Conservation (phyloP, 352 stramenopile species). For the Plasmopara halstedii region DNA sequence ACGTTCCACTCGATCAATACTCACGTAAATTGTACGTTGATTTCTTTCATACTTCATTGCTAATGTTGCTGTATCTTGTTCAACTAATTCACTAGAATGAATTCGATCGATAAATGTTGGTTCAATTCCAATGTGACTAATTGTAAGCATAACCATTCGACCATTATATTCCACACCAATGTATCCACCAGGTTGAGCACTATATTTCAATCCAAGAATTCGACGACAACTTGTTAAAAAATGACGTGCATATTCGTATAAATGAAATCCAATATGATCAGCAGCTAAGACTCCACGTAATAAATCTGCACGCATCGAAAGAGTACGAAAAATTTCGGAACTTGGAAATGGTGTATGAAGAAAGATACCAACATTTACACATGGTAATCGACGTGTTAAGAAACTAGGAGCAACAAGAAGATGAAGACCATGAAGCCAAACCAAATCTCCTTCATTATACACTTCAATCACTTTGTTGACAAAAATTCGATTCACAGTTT, state of each 20-base stretch:
- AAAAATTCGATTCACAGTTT: constrained; percentile 96
- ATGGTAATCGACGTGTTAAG: constrained; percentile 86
- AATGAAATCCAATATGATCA: constrained; percentile 97
- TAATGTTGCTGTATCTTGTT: constrained; percentile 35
- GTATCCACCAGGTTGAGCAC: constrained; percentile 86
- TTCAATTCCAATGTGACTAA: constrained; percentile 97
- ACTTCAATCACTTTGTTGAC: constrained; percentile 90
- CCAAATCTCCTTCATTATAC: constrained; percentile 87
- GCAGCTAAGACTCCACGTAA: constrained; percentile 94
- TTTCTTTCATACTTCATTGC: constrained; percentile 43
- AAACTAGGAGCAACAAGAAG: constrained; percentile 98
- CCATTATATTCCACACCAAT: constrained; percentile 96
- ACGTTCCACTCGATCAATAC: constrained; percentile 93
- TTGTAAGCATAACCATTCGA: constrained; percentile 94
- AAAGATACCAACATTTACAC: constrained; percentile 96
- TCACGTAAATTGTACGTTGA: constrained; percentile 84
- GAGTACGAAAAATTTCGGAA: constrained; percentile 97
- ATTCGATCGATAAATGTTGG: constrained; percentile 76
- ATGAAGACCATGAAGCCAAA: constrained; percentile 98
- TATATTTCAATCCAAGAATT: constrained; percentile 85
- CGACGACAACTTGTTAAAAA: constrained; percentile 95
- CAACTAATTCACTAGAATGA: constrained; percentile 43
- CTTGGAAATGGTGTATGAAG: constrained; percentile 99
- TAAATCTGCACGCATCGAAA: constrained; percentile 95
- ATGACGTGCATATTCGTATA: constrained; percentile 97